phyloP scores from a whole-genome alignment of 73 alveolate genomes.

The Paramecium sonneborni region DNA sequence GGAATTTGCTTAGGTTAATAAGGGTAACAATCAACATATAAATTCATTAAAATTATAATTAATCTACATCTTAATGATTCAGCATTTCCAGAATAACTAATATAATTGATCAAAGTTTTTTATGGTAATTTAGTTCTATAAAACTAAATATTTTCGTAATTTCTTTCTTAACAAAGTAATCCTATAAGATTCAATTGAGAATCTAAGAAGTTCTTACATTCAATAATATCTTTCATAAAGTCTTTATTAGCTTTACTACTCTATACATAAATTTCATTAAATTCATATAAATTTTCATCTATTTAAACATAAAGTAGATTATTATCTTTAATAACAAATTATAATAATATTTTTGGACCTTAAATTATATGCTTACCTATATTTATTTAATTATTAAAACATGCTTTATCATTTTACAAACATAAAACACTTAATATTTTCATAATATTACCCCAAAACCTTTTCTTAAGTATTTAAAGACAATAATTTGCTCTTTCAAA shows the following conservation, averaged over 20 bases:
- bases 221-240: not conserved
- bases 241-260: not conserved
- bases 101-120: not conserved
- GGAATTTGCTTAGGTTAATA: conserved; percentile 33
- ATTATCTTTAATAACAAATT: not conserved
- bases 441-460: conserved; percentile 31
- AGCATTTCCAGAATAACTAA: not conserved
- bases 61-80: conserved; percentile 31
- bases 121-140: not conserved
- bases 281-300: not conserved
- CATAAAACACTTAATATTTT: conserved; percentile 18
- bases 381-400: conserved; percentile 2
- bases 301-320: not conserved
- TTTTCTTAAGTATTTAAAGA: not conserved
- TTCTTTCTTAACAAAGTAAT: conserved; percentile 2
- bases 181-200: not conserved
- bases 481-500: not conserved
- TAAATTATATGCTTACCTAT: not conserved
- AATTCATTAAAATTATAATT: conserved; percentile 19
- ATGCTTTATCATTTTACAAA: not conserved
- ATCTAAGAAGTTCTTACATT: not conserved
- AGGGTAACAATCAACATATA: conserved; percentile 35
- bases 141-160: conserved; percentile 20
- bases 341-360: not conserved
- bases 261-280: conserved; percentile 1